A percentile compares a stretch with the other conserved stretches of the same genome.
Evolutionary conservation across 106 monocot species (phyloP).

Genomic region (Dendrobium chrysotoxum): DNA sequence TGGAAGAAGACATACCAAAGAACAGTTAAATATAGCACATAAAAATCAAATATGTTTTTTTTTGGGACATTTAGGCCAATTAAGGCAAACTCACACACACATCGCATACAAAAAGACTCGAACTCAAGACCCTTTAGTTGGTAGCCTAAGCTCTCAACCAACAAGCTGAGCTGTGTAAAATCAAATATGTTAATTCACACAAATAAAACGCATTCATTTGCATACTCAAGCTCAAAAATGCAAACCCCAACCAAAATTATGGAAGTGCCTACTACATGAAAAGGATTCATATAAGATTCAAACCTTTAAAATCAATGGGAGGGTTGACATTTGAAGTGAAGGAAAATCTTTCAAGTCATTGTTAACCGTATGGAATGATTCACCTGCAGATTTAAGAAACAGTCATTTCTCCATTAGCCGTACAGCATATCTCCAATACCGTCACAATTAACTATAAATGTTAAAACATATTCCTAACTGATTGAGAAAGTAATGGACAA

Average conservation of each 20-base stretch:
- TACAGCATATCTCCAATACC: background rate
- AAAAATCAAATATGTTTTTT: background rate
- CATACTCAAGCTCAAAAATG: background rate
- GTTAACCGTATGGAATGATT: constrained; percentile 52
- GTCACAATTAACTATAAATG: background rate
- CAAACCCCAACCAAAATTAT: background rate
- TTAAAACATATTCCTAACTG: background rate
- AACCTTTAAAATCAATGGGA: constrained; percentile 91
- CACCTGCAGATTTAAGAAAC: constrained; percentile 41
- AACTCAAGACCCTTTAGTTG: no score
- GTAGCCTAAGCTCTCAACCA: no score
- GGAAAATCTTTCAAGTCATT: constrained; percentile 77
- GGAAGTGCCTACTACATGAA: background rate
- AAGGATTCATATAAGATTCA: background rate
- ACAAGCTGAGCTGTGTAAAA: no score
- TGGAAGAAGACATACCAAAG: no score
- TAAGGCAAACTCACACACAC: no score
- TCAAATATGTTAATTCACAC: background rate
- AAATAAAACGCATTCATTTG: background rate
- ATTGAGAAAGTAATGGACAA: background rate
- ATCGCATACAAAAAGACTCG: no score
- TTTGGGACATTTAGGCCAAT: no score
- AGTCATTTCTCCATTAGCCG: background rate
- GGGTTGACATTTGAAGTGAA: constrained; percentile 68
- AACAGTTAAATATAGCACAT: background rate